Base-by-base conservation (phyloP, 2,329 filamentous ascomycete genomes). In the Leptographium flavum region DNA sequence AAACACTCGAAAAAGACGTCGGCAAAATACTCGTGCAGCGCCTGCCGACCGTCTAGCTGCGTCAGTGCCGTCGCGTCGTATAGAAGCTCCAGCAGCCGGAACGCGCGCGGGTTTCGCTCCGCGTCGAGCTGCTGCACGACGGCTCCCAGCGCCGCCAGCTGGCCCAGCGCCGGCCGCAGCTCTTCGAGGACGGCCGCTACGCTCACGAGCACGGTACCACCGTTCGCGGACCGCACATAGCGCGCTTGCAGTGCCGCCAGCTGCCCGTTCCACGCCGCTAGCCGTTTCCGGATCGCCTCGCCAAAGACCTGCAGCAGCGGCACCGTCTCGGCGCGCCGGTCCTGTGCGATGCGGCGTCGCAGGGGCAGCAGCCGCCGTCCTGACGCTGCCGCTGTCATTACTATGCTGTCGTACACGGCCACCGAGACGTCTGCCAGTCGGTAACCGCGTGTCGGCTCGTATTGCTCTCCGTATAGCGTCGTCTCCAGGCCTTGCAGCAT, bases 401-500 rank as follows among this genome's bases (percentile, higher is more conserved):
- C 57, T 10, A 77, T 53, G 2, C 69, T 68, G 44, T 60, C 64
- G 56, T 73, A 68, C 1, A 70, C 66, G 21, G 72, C 66, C 65
- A 64, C 67, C 0, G 68, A 68, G 11, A 74, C 58, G 46, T 70
- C 64, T 0, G 60, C 55, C 23, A 76, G 63, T 46, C 74, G 68
- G 45, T 68, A 74, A 1, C 53, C 54, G 4, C 62, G 54, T 2
- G 62, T 57, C 0, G 66, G 65, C 7, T 58, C 51, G 14, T 63
- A 66, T 41, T 67, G 56, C 4, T 53, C 21, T 46, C 63, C 64
- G 54, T 88, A 94, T 1, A 94, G 57, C 2, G 78, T 81, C 3
- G 83, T 90, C 6, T 79, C 73, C 4, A 92, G 65, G 1, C 88
- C 88, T 45, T 78, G 75, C 0, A 96, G 71, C 85, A 95, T 93